A percentile compares a stretch with the other conserved stretches of the same genome.
Conservation (phyloP, 2,329 filamentous ascomycete genomes). For the Teratosphaeria pseudoeucalypti region DNA sequence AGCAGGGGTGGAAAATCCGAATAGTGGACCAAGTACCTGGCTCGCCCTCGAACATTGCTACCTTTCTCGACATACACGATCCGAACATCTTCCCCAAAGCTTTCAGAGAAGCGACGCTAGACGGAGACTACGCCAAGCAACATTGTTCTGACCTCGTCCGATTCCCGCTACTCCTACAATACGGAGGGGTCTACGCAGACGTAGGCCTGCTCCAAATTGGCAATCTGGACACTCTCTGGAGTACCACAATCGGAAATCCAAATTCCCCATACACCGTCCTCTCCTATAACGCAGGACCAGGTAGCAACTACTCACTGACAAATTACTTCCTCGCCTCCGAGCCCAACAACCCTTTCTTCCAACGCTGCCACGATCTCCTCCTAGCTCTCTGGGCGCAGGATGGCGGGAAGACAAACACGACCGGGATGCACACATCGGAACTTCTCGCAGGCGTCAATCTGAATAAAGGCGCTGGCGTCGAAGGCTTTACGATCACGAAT, state of each 20-base stretch:
- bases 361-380: conserved; percentile 40
- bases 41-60: conserved; percentile 31
- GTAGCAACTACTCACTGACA: conserved; percentile 27
- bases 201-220: conserved; percentile 40
- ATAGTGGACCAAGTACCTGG: conserved; percentile 29
- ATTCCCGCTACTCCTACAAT: conserved; percentile 43
- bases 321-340: conserved; percentile 41
- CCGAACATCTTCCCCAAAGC: conserved; percentile 28
- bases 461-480: conserved; percentile 15
- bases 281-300: conserved; percentile 34
- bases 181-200: conserved; percentile 36
- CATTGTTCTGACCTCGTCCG: conserved; percentile 50
- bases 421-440: conserved; percentile 40
- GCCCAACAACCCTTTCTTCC: conserved; percentile 39
- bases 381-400: conserved; percentile 41
- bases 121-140: conserved; percentile 41
- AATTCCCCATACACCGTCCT: conserved; percentile 39
- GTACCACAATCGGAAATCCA: conserved; percentile 37
- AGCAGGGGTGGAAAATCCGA: conserved; percentile 32
- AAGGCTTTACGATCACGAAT: conserved; percentile 14
- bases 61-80: conserved; percentile 27
- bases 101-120: conserved; percentile 40
- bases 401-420: conserved; percentile 38
- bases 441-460: conserved; percentile 38
- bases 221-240: conserved; percentile 46